These are phyloP conservation scores for Corchorus capsularis DNA, from an alignment of 345 rosid species.

Conservation along the genomic window DNA sequence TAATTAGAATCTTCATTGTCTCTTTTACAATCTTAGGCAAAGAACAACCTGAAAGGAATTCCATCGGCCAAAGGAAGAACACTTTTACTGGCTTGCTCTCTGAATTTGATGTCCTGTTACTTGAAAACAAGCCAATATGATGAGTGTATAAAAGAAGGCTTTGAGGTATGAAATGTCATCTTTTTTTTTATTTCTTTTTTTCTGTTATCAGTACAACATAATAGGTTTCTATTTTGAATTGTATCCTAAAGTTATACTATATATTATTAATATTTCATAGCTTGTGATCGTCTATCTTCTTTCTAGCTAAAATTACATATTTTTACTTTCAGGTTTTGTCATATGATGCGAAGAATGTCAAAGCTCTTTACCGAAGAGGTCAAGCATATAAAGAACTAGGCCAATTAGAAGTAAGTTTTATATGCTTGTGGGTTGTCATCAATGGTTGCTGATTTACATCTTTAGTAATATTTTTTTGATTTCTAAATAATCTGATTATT, in stretches of 20 bases:
- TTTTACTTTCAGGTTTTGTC: constrained; percentile 64
- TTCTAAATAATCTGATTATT: background rate
- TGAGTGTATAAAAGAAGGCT: constrained; percentile 81
- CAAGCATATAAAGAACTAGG: constrained; percentile 88
- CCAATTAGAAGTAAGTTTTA: constrained; percentile 66
- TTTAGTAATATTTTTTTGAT: background rate
- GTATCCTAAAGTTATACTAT: constrained; percentile 7
- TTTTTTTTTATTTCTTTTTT: background rate
- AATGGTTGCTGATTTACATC: constrained; percentile 19
- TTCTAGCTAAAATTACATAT: constrained; percentile 25
- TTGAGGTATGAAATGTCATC: constrained; percentile 59
- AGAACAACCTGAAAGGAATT: constrained; percentile 70
- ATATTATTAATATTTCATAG: background rate
- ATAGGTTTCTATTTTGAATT: background rate
- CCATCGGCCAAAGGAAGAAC: constrained; percentile 61
- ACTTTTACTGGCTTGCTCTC: constrained; percentile 78
- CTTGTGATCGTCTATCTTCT: background rate
- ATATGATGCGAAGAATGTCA: constrained; percentile 76
- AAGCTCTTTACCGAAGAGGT: constrained; percentile 97
- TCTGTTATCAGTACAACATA: background rate
- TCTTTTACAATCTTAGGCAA: constrained; percentile 56
- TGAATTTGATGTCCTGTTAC: constrained; percentile 96
- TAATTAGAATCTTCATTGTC: constrained; percentile 12
- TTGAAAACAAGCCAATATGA: constrained; percentile 69
- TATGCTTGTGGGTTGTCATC: constrained; percentile 15